Evolutionary conservation across 768 basidiomycete species (phyloP), one percentile per base, ranked within the genome.

Genomic region (Psilocybe tampanensis): DNA sequence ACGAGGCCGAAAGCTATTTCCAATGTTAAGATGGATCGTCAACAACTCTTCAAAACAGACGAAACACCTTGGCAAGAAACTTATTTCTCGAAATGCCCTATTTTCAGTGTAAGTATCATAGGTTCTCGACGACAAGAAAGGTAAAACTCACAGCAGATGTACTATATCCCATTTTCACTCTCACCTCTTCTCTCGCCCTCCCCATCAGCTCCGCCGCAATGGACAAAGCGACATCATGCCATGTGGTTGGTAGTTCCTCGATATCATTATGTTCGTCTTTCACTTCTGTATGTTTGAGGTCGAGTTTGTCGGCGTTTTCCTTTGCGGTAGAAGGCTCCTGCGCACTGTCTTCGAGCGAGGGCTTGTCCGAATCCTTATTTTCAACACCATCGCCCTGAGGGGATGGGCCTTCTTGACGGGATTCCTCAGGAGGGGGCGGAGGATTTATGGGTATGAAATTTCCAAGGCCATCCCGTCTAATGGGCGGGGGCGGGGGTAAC

Each of bases 61-160:
- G 34, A 56, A 50, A 66, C 53, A 92, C 94, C 82, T 99, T 99
- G 0, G 97, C 92, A 22, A 98, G 79, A 64, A 95, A 95, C 70
- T 98, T 97, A 67, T 96, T 98, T 66, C 94, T 81, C 13, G 93
- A 86, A 55, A 98, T 87, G 1, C 95, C 95, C 93, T 95, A 32
- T 2, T 24, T 13, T 39, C 33, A 9, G 29, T 22, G 36, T 47
- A 11, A 45, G 23, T 51, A 22, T n/a, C 8, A n/a, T 15, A 12
- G 3, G 29, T 4, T 29, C 29, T 29, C 24, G 26, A 47, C 12
- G 18, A 32, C 8, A 2, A 29, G 29, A 26, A 29, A 43, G 33
- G 21, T 26, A 48, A 47, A 11, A 74, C 89, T 62, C 63, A 94
- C 94, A 12, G 95, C 94, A 50, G 93, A 95, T 42, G 89, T 94